Evolutionary conservation across 495 filamentous ascomycete species (phyloP).

Genomic region (Clohesyomyces aquaticus): DNA sequence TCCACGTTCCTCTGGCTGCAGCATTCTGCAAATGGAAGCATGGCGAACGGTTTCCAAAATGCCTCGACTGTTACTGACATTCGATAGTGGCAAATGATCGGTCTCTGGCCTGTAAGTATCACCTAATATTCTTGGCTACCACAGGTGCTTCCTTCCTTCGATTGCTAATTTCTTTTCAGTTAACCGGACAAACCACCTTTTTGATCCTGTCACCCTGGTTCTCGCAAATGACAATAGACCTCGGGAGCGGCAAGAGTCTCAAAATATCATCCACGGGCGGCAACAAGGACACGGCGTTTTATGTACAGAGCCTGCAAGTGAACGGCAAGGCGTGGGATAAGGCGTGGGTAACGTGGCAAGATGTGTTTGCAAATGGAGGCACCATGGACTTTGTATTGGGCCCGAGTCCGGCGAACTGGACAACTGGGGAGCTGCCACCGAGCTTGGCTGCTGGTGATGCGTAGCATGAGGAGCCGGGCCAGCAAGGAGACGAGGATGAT

Average conservation of each 20-base stretch:
- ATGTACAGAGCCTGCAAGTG: constrained; percentile 40
- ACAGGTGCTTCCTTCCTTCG: not conserved
- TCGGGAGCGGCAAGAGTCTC: constrained; percentile 59
- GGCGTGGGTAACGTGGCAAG: constrained; percentile 66
- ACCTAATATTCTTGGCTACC: not conserved
- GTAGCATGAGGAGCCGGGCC: not conserved
- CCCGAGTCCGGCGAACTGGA: constrained; percentile 56
- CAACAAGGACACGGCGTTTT: constrained; percentile 33
- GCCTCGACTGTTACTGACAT: constrained; percentile 4
- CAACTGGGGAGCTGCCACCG: constrained; percentile 62
- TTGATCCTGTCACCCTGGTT: constrained; percentile 68
- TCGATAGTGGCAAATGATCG: constrained; percentile 66
- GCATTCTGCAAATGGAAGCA: too few species aligned
- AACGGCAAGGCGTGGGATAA: constrained; percentile 52
- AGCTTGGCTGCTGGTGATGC: constrained; percentile 53
- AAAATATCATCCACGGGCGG: constrained; percentile 59
- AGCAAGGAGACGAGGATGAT: not conserved
- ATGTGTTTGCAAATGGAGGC: constrained; percentile 66
- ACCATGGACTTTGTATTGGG: constrained; percentile 66
- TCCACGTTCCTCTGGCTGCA: too few species aligned
- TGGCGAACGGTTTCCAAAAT: too few species aligned
- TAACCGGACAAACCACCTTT: constrained; percentile 65
- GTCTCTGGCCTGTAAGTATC: constrained; percentile 63
- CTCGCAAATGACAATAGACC: constrained; percentile 58
- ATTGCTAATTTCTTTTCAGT: constrained; percentile 8